Evolutionary conservation across 371 early-diverging fungal species (phyloP), one percentile per base, ranked within the genome.

Genomic region (Chytridium lagenaria): DNA sequence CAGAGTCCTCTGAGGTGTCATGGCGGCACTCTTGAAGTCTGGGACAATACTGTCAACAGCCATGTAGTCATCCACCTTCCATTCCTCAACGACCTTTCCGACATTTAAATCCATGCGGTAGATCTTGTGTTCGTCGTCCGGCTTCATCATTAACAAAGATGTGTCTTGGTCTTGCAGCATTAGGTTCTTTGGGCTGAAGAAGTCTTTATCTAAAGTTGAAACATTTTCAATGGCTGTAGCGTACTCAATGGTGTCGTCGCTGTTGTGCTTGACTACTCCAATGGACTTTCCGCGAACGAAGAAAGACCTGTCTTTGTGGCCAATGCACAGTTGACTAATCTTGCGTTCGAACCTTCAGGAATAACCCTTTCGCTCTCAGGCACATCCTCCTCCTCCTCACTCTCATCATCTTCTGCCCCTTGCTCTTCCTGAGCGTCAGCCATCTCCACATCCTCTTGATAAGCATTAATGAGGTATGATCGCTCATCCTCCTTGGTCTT

Each of bases 11-110:
- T 86, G 85, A 68, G 84, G 80, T 0, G 93, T 91, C 74, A 87
- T 76, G 74, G 92, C 91, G n/a, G 92, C 81, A 79, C 88, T 91
- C 78, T 95, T 94, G 72, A 69, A 69, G 59, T 87, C 90, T 16
- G 94, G 93, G 28, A 92, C 83, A 16, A 97, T 81, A 28, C 89
- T 86, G 33, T 85, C 86, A 7, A 92, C 87, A 19, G 86, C 82
- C 44, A 92, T 77, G 38, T 74, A 49, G 51, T 88, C 89, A 68
- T 89, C 85, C 19, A 92, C 89, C 66, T 87, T 87, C 95, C 95
- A 98, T 76, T 93, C 93, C 69, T 97, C 95, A 10, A 96, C 95
- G 34, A 99, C 89, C 80, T 94, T 92, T 26, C 94, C 97, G 72
- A 86, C 84, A 71, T 95, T 94, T 36, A 98, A 77, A 81, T 99